Conservation (phyloP, 495 filamentous ascomycete species). For the Hypoxylon intermedium region DNA sequence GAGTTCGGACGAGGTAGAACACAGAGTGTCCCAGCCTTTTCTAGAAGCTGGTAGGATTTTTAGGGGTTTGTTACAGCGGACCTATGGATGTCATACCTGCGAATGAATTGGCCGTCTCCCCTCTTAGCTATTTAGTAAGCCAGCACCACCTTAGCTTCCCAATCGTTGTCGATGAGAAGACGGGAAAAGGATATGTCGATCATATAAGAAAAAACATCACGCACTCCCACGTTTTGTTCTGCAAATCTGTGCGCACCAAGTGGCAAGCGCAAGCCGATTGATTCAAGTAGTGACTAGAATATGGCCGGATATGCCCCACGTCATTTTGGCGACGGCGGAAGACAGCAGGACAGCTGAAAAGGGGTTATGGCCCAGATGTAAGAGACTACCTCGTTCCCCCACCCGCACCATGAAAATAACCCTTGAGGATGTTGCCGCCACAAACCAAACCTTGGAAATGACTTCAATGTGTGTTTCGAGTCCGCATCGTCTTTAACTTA, state of each 20-base stretch:
- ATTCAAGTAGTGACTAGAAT: constrained; percentile 8
- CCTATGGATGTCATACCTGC: not conserved
- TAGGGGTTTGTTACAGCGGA: not conserved
- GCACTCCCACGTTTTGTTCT: constrained; percentile 14
- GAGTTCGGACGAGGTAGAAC: constrained; percentile 26
- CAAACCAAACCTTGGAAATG: too few relatives aligned
- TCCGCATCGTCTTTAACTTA: too few relatives aligned
- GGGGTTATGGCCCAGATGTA: constrained; percentile 4
- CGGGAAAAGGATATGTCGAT: constrained; percentile 10
- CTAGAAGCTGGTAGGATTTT: constrained; percentile 6
- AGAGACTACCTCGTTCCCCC: constrained; percentile 15
- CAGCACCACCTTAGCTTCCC: not conserved
- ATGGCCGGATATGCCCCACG: constrained; percentile 9
- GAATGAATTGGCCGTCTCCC: not conserved
- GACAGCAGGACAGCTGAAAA: constrained; percentile 21
- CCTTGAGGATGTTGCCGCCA: too few relatives aligned
- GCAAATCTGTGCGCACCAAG: constrained; percentile 9
- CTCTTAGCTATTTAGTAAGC: not conserved
- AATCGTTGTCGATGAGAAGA: not conserved
- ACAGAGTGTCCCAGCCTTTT: constrained; percentile 28
- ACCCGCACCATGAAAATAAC: not conserved
- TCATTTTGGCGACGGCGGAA: too few relatives aligned
- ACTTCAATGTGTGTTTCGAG: constrained; percentile 14
- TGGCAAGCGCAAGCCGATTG: too few relatives aligned
- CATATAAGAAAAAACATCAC: constrained; percentile 18